Percentiles rank a stretch among this genome's conserved stretches.
Evolutionary conservation across 2,329 filamentous ascomycete genomes (phyloP).

Genomic region (Diaporthe humulicola): DNA sequence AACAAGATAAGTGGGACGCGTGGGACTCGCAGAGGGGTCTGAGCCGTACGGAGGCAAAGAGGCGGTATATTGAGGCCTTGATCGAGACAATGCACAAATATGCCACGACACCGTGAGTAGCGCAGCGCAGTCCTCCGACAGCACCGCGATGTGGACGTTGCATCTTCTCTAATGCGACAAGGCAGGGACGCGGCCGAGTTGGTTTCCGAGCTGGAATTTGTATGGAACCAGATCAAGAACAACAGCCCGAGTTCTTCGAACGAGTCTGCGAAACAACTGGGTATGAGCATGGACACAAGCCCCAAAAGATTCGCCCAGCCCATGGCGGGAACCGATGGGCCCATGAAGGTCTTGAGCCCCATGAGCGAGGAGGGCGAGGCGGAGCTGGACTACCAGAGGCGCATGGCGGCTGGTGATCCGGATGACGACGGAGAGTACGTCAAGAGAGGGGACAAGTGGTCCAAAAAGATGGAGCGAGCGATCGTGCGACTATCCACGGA

Average conservation of each 20-base stretch:
- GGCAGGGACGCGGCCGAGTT: constrained; percentile 84
- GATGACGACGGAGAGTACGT: constrained; percentile 55
- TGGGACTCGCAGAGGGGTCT: constrained; percentile 92
- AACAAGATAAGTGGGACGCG: constrained; percentile 87
- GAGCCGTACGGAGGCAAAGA: constrained; percentile 91
- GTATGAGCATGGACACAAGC: constrained; percentile 48
- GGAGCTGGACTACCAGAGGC: constrained; percentile 65
- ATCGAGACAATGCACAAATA: constrained; percentile 98
- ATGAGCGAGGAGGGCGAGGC: constrained; percentile 87
- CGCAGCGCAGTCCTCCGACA: background rate
- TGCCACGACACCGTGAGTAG: constrained; percentile 82
- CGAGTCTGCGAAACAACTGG: constrained; percentile 65
- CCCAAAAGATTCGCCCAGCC: constrained; percentile 62
- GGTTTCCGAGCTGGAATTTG: constrained; percentile 95
- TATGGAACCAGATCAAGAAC: constrained; percentile 97
- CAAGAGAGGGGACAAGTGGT: constrained; percentile 74
- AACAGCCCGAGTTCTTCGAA: constrained; percentile 78
- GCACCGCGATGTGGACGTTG: background rate
- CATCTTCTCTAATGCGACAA: constrained; percentile 20
- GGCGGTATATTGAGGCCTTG: constrained; percentile 90
- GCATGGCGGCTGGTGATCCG: constrained; percentile 56
- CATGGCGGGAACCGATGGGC: constrained; percentile 63
- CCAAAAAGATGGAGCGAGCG: constrained; percentile 84
- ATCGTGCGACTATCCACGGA: constrained; percentile 93
- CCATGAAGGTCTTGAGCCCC: constrained; percentile 82